These are phyloP conservation scores for Stylonectria norvegica DNA, from an alignment of 2,329 filamentous ascomycete species.

Conservation along the genomic window DNA sequence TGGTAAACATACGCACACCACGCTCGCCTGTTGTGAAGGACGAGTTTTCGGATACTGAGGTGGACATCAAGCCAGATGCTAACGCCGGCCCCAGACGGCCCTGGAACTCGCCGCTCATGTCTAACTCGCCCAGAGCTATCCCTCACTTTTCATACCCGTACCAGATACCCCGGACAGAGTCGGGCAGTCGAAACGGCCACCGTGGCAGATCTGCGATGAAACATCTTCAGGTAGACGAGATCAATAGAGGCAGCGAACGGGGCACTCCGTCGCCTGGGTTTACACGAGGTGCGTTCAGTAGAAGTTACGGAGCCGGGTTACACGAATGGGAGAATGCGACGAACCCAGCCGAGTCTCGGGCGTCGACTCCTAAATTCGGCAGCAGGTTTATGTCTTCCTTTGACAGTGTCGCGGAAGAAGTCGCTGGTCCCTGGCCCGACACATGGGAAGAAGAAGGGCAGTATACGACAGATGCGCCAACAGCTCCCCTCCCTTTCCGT, in stretches of 20 bases:
- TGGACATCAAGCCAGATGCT: conserved; percentile 1
- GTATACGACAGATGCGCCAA: no score
- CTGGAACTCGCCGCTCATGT: conserved; percentile 16
- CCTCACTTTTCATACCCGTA: not conserved
- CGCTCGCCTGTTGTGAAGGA: conserved; percentile 12
- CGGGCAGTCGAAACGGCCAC: no score
- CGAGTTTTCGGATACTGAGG: conserved; percentile 1
- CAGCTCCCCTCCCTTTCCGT: conserved; percentile 7
- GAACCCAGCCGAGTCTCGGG: conserved; percentile 3
- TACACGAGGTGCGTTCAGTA: conserved; percentile 23
- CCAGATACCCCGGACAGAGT: no score
- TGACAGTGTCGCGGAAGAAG: no score
- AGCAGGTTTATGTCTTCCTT: not conserved
- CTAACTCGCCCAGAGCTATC: not conserved
- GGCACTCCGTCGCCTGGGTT: conserved; percentile 15
- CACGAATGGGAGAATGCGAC: conserved; percentile 12
- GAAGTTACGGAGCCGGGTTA: conserved; percentile 10
- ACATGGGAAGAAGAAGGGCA: no score
- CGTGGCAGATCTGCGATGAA: conserved; percentile 4
- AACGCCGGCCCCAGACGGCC: conserved; percentile 2
- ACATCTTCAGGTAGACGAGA: conserved; percentile 1
- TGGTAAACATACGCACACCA: conserved; percentile 17
- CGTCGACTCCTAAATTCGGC: not conserved
- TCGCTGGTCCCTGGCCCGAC: no score
- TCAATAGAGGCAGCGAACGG: conserved; percentile 4